Evolutionary conservation across 75 land plant genomes (phyloP), one percentile per base, ranked within the genome.

Genomic region (Isoetes taiwanensis): DNA sequence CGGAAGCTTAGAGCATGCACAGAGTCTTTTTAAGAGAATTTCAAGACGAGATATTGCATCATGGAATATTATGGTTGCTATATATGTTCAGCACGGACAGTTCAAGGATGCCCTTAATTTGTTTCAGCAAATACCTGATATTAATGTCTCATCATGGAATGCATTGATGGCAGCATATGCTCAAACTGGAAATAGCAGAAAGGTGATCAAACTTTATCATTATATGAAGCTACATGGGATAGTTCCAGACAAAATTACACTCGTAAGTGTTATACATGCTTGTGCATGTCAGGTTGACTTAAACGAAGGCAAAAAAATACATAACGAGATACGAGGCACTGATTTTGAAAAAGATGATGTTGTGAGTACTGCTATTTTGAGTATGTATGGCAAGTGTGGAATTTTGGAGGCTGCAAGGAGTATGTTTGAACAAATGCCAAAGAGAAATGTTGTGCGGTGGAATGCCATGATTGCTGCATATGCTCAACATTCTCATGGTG

Each of bases 351-450:
- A 25, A 6, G 72, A 78, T 63, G 34, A 30, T 4, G 50, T 53
- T 43, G 29, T 75, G 16, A 64, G 63, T 23, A 56, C 65, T n/a
- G 34, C 66, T 2, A 61, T 77, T 19, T n/a, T 77, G 8, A 66
- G 42, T 41, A 59, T 77, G 69, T 77, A 77, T 52, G 31, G 61
- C 14, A 72, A 65, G 42, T 72, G 75, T 69, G 66, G 80, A 31
- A 38, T 29, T 1, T 52, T 69, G 48, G 88, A 78, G 23, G 75
- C 65, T 63, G 80, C 80, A 30, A 30, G 32, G 12, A 68, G 54
- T 41, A 30, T 74, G 25, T 83, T 83, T 65, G 34, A 54, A 16
- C 40, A 21, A 30, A 52, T 80, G 12, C 76, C 78, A 0, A 56
- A 59, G 0, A 74, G 30, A 30, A 68, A 29, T 20, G 68, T 62